phyloP scores from a whole-genome alignment of 2,329 filamentous ascomycete species.

The Xylariaceae sp. region DNA sequence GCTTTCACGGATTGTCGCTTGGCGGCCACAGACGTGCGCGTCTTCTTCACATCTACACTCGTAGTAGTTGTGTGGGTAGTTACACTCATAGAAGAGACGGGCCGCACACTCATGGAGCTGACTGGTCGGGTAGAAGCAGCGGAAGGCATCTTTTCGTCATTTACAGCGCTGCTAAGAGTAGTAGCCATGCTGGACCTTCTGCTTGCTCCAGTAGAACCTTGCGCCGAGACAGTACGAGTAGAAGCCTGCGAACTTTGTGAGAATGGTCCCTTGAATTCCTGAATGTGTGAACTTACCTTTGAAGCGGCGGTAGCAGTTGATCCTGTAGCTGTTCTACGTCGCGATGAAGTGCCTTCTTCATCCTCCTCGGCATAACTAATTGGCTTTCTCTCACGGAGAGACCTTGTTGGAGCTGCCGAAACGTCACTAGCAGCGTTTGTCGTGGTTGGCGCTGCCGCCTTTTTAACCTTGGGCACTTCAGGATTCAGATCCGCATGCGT shows the following conservation, averaged over 20 bases:
- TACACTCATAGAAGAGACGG: constrained; percentile 40
- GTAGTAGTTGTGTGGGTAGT: constrained; percentile 34
- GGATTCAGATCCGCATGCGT: constrained; percentile 72
- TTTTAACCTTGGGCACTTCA: constrained; percentile 56
- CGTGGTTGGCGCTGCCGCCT: constrained; percentile 51
- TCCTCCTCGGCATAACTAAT: constrained; percentile 50
- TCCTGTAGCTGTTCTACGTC: constrained; percentile 59
- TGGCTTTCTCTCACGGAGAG: constrained; percentile 65
- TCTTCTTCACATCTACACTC: constrained; percentile 53
- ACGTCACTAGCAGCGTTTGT: constrained; percentile 31
- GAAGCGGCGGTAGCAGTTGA: constrained; percentile 42
- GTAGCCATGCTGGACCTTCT: constrained; percentile 49
- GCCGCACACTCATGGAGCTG: constrained; percentile 39
- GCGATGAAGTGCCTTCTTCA: constrained; percentile 44
- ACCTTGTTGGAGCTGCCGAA: constrained; percentile 50
- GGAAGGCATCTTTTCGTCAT: constrained; percentile 15
- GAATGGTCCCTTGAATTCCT: neutral
- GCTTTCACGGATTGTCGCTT: constrained; percentile 39
- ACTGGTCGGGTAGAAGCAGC: constrained; percentile 32
- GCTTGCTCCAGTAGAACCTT: constrained; percentile 30
- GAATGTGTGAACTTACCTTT: constrained; percentile 34
- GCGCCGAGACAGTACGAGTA: constrained; percentile 32
- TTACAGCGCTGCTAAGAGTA: constrained; percentile 29
- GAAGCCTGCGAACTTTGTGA: constrained; percentile 30
- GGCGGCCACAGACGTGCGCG: constrained; percentile 43